Percentiles rank a stretch among this genome's conserved stretches.
These are phyloP conservation scores for Sarocladium brachiariae DNA, from an alignment of 2,329 filamentous ascomycete genomes.

Conservation along the genomic window DNA sequence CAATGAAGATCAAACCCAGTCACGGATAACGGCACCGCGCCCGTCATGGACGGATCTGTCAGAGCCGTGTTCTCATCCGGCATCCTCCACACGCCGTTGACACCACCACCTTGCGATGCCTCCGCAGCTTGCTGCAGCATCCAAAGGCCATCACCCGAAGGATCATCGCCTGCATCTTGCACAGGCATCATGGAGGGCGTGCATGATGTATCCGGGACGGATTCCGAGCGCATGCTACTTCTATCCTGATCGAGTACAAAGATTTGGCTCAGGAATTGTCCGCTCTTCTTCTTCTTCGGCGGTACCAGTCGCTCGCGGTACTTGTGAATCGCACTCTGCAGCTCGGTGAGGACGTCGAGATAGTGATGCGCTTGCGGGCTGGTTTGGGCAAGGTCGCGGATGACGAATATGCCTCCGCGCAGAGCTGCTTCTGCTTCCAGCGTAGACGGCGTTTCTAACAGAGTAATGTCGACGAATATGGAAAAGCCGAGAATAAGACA, in stretches of 20 bases:
- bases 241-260: background rate
- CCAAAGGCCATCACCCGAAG: background rate
- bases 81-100: background rate
- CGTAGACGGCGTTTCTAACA: conserved; percentile 31
- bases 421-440: conserved; percentile 36
- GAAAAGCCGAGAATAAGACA: conserved; percentile 50
- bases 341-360: conserved; percentile 43
- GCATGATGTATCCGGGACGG: background rate
- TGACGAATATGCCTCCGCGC: conserved; percentile 27
- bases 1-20: background rate
- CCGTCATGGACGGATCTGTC: background rate
- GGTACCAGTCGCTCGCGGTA: conserved; percentile 20
- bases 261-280: conserved; percentile 1
- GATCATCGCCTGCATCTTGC: background rate
- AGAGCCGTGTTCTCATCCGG: background rate
- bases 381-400: conserved; percentile 17
- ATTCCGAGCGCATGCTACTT: background rate
- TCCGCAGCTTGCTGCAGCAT: conserved; percentile 1
- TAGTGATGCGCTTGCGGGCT: conserved; percentile 53
- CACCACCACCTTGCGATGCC: background rate
- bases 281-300: background rate
- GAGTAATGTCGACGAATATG: conserved; percentile 41
- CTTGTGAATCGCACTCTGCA: conserved; percentile 32
- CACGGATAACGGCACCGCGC: background rate
- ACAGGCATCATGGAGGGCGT: background rate